These are phyloP conservation scores for Aspergillus flavus DNA, from an alignment of 2,329 filamentous ascomycete genomes.

Conservation along the genomic window DNA sequence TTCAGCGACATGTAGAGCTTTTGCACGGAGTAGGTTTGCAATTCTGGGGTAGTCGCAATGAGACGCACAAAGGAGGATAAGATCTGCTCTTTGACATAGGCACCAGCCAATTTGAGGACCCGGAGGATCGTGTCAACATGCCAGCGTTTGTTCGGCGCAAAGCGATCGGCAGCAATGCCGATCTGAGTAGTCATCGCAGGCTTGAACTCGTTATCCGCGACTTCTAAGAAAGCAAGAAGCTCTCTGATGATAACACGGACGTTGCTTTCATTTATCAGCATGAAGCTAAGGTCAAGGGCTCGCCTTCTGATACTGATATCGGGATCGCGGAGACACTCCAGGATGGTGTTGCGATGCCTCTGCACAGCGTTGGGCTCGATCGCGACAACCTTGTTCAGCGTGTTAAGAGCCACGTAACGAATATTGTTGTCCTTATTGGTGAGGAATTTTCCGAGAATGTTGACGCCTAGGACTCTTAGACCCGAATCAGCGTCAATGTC, in stretches of 20 bases:
- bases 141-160: conserved; percentile 96
- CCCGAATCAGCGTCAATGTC: conserved; percentile 98
- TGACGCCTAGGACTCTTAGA: conserved; percentile 89
- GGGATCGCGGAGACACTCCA: conserved; percentile 93
- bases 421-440: conserved; percentile 99
- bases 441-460: conserved; percentile 96
- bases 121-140: conserved; percentile 97
- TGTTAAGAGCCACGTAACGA: conserved; percentile 95
- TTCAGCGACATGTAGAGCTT: conserved; percentile 90
- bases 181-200: conserved; percentile 98
- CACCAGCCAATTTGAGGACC: conserved; percentile 89
- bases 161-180: conserved; percentile 93
- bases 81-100: conserved; percentile 97
- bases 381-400: conserved; percentile 94
- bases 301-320: conserved; percentile 96
- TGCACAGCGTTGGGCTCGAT: conserved; percentile 98
- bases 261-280: conserved; percentile 94
- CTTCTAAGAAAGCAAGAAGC: conserved; percentile 90
- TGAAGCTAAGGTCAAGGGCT: conserved; percentile 97
- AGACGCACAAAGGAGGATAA: conserved; percentile 94
- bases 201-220: conserved; percentile 98
- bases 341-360: conserved; percentile 92
- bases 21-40: conserved; percentile 95
- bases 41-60: conserved; percentile 88
- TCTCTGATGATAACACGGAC: conserved; percentile 92